A percentile compares a stretch with the other conserved stretches of the same genome.
These are phyloP conservation scores for Neopestalotiopsis sp. DNA, from an alignment of 2,329 filamentous ascomycete genomes.

Conservation along the genomic window DNA sequence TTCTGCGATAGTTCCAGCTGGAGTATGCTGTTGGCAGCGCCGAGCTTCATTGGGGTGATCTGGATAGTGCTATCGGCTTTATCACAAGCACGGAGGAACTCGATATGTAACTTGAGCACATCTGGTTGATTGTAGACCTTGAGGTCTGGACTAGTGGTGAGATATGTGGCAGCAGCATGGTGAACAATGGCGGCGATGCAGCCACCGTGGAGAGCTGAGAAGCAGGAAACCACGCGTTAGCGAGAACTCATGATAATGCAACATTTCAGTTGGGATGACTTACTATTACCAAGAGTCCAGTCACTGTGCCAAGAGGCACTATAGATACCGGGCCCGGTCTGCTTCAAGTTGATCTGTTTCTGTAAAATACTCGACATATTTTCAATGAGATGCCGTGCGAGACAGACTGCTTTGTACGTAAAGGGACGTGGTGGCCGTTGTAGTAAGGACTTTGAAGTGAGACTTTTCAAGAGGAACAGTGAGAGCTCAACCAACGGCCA, in stretches of 20 bases:
- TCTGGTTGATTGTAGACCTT: constrained; percentile 30
- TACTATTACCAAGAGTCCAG: constrained; percentile 30
- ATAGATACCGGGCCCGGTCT: constrained; percentile 23
- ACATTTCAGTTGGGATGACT: background rate
- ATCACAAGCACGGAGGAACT: constrained; percentile 33
- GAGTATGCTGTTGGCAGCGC: constrained; percentile 27
- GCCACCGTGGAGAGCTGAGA: constrained; percentile 30
- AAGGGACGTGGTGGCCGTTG: background rate
- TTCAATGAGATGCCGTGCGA: constrained; percentile 13
- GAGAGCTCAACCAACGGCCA: background rate
- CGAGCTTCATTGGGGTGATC: constrained; percentile 27
- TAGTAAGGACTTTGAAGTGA: background rate
- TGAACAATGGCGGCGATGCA: constrained; percentile 32
- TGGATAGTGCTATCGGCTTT: constrained; percentile 26
- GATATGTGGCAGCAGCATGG: constrained; percentile 27
- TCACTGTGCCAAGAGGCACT: constrained; percentile 27
- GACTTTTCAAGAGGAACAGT: background rate
- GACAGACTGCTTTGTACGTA: background rate
- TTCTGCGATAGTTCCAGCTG: constrained; percentile 31
- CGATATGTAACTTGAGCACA: constrained; percentile 32
- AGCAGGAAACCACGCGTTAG: constrained; percentile 8
- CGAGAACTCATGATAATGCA: background rate
- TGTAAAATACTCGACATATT: constrained; percentile 20
- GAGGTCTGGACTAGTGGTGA: constrained; percentile 20
- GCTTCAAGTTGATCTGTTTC: constrained; percentile 28